Base-by-base conservation (phyloP, 768 basidiomycete genomes). In the Bullera alba region DNA sequence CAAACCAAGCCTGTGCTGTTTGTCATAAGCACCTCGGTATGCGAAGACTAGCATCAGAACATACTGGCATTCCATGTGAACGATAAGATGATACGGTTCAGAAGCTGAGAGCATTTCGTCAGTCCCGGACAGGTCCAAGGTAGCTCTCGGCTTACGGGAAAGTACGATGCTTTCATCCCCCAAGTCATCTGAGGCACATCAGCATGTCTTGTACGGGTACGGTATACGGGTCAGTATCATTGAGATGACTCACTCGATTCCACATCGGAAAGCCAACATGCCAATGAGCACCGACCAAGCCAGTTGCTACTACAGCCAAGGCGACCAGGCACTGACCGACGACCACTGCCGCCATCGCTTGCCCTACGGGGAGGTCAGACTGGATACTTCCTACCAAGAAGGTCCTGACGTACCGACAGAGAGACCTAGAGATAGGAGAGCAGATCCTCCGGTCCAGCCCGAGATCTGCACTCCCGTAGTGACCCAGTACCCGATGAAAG, bases 221-320 rank as follows among this genome's bases (percentile, higher is more conserved):
- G n/a, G n/a, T n/a, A n/a, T n/a, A n/a, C n/a, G n/a, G n/a, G n/a
- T n/a, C n/a, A n/a, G n/a, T n/a, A n/a, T n/a, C n/a, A n/a, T n/a
- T n/a, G n/a, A n/a, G n/a, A n/a, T n/a, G n/a, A n/a, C n/a, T n/a
- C n/a, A n/a, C n/a, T 38, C 66, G 43, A 39, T 68, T 68, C 50
- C 61, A 63, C 28, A 68, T 57, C n/a, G 63, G 61, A 45, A 68
- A 68, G 1, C 63, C 60, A 34, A 68, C 60, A 43, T 65, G 63
- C 58, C 58, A 68, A 26, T 55, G 49, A 3, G 61, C 65, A 21
- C 65, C 60, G n/a, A 68, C 46, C 4, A 58, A 41, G 8, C 66
- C 56, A 32, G 64, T 65, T 22, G 53, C 28, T 12, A 65, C 52
- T 19, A 65, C 61, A 19, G 42, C 45, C 2, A 38, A 49, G 0